Evolutionary conservation across 257 asterid genomes (phyloP).

Genomic region (Buddleja alternifolia): DNA sequence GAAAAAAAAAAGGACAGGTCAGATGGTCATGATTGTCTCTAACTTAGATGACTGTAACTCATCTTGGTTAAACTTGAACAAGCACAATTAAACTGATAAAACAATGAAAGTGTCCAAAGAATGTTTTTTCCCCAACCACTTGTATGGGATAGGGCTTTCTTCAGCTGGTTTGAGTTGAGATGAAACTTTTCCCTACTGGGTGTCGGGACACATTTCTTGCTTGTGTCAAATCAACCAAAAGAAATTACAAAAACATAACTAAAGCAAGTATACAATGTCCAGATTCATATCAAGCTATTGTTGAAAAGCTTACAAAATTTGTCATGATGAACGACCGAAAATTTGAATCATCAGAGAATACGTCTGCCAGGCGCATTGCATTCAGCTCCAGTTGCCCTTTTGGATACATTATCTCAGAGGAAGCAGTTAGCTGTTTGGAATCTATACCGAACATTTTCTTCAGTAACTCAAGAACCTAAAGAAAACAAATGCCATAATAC

Average conservation of each 20-base stretch:
- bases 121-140: neutral
- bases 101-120: neutral
- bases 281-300: conserved; percentile 1
- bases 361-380: conserved; percentile 92
- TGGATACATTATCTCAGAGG: conserved; percentile 59
- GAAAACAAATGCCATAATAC: conserved; percentile 33
- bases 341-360: conserved; percentile 96
- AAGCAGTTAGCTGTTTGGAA: conserved; percentile 44
- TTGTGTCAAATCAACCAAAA: conserved; percentile 13
- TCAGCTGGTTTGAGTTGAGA: conserved; percentile 8
- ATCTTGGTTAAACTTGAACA: too few species aligned
- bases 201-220: too few species aligned
- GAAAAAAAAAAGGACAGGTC: neutral
- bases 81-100: conserved; percentile 1
- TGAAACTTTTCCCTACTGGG: too few species aligned
- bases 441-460: conserved; percentile 75
- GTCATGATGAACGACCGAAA: conserved; percentile 75
- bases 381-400: conserved; percentile 90
- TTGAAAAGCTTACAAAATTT: conserved; percentile 70
- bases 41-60: too few species aligned
- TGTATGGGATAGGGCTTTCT: neutral
- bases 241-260: neutral
- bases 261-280: conserved; percentile 22
- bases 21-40: neutral
- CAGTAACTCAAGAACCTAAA: conserved; percentile 84